Percentiles rank a stretch among this genome's conserved stretches.
Evolutionary conservation across 129 eudicot species (phyloP).

Genomic region (Flaveria bidentis): DNA sequence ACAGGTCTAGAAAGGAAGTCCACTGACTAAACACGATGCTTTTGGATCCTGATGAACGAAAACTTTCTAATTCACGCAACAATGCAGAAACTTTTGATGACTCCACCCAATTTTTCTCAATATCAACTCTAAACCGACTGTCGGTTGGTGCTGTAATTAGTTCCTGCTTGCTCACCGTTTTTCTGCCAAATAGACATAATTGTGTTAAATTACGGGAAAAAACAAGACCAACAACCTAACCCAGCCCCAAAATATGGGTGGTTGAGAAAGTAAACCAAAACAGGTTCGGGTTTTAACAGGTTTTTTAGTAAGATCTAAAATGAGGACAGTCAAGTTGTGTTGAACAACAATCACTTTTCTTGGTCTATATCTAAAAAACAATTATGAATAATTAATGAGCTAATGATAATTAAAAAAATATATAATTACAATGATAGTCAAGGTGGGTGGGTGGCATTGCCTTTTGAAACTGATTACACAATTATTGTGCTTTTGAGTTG

Average conservation of each 20-base stretch:
- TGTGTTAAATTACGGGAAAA: not conserved
- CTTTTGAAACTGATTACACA: not conserved
- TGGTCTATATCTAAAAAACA: not conserved
- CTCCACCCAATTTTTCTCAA: constrained; percentile 90
- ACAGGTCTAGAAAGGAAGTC: constrained; percentile 93
- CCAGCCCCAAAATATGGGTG: constrained; percentile 4
- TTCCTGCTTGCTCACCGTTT: constrained; percentile 66
- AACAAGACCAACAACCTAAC: constrained; percentile 3
- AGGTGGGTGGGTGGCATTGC: not conserved
- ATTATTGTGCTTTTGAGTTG: not conserved
- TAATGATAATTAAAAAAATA: not conserved
- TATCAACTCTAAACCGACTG: constrained; percentile 79
- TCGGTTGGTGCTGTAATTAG: constrained; percentile 94
- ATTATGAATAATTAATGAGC: not conserved
- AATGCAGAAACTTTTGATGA: constrained; percentile 84
- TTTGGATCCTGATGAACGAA: constrained; percentile 65
- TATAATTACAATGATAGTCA: not conserved
- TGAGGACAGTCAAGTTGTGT: not conserved
- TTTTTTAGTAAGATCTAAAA: not conserved
- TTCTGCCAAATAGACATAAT: constrained; percentile 47
- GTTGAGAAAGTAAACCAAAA: not conserved
- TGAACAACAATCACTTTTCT: not conserved
- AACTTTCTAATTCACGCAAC: constrained; percentile 60
- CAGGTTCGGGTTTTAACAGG: not conserved
- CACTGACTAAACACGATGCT: constrained; percentile 96